These are phyloP conservation scores for Thyridium curvatum DNA, from an alignment of 2,329 filamentous ascomycete species.

Conservation along the genomic window DNA sequence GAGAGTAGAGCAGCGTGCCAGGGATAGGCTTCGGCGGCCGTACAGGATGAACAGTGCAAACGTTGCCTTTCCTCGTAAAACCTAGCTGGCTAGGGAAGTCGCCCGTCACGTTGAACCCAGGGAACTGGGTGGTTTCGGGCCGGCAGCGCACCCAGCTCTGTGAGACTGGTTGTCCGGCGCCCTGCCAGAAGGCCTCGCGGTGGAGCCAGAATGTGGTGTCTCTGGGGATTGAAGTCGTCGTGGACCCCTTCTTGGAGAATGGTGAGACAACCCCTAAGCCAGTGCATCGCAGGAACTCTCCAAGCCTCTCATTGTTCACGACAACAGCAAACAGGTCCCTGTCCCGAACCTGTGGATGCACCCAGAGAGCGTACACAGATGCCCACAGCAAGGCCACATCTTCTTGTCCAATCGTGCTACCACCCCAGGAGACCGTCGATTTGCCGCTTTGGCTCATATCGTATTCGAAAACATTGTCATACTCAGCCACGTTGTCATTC, in stretches of 20 bases:
- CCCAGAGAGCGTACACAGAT: conserved; percentile 10
- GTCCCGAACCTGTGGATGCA: conserved; percentile 6
- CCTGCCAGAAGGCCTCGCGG: conserved; percentile 12
- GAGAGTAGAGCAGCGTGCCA: conserved; percentile 67
- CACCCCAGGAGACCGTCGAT: neutral
- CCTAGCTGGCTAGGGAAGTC: too few species aligned
- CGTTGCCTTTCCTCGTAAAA: too few species aligned
- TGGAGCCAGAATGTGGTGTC: conserved; percentile 10
- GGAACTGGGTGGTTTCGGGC: too few species aligned
- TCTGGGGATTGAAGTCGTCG: conserved; percentile 2
- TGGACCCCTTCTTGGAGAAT: conserved; percentile 2
- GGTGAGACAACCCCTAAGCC: conserved; percentile 9
- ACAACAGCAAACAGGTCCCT: conserved; percentile 7
- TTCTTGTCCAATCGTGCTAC: neutral
- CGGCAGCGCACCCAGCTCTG: too few species aligned
- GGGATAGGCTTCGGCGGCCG: conserved; percentile 66
- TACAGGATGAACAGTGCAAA: conserved; percentile 47
- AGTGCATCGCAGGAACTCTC: conserved; percentile 7
- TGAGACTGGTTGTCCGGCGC: conserved; percentile 1
- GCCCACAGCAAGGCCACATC: conserved; percentile 7
- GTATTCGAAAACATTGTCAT: conserved; percentile 4
- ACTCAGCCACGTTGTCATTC: conserved; percentile 9
- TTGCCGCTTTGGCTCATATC: too few species aligned
- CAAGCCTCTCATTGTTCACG: conserved; percentile 3
- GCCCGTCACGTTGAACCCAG: too few species aligned